Percentiles rank a stretch among this genome's conserved stretches.
These are phyloP conservation scores for Chaetomiaceae sp. DNA, from an alignment of 2,329 filamentous ascomycete genomes.

Conservation along the genomic window DNA sequence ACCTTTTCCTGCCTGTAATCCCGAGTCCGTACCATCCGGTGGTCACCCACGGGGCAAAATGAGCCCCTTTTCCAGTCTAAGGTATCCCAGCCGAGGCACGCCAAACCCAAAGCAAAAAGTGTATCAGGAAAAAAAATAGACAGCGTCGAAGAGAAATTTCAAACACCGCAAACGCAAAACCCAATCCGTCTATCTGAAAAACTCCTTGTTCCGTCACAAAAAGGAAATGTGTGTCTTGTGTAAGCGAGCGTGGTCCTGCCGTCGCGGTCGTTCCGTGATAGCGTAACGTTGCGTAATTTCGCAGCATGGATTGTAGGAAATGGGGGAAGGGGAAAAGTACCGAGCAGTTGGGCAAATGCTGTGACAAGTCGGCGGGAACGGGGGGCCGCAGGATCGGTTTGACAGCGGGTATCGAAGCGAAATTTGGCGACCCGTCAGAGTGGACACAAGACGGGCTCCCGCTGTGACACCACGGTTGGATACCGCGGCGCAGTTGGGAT, in stretches of 20 bases:
- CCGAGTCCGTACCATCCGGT: constrained; percentile 4
- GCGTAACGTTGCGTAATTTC: constrained; percentile 1
- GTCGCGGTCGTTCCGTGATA: not conserved
- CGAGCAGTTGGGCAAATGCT: constrained; percentile 8
- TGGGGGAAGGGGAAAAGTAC: constrained; percentile 4
- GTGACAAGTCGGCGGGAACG: too few relatives aligned
- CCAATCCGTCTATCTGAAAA: constrained; percentile 6
- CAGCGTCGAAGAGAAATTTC: not conserved
- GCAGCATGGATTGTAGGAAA: not conserved
- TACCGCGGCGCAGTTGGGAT: too few relatives aligned
- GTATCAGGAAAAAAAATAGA: not conserved
- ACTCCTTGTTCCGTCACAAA: not conserved
- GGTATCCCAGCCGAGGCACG: constrained; percentile 1
- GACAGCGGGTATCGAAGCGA: constrained; percentile 14
- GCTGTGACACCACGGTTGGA: constrained; percentile 2
- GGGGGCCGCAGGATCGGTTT: constrained; percentile 14
- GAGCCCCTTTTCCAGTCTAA: constrained; percentile 12
- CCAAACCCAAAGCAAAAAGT: constrained; percentile 7
- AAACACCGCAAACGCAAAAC: too few relatives aligned
- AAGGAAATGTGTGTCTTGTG: not conserved
- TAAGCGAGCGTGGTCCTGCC: constrained; percentile 7
- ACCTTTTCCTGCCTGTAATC: not conserved
- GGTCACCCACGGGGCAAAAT: constrained; percentile 1
- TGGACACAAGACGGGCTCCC: not conserved
- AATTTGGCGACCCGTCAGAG: constrained; percentile 12